Evolutionary conservation across 345 rosid genomes (phyloP), one percentile per base, ranked within the genome.

Genomic region (Cardamine chenopodiifolia): DNA sequence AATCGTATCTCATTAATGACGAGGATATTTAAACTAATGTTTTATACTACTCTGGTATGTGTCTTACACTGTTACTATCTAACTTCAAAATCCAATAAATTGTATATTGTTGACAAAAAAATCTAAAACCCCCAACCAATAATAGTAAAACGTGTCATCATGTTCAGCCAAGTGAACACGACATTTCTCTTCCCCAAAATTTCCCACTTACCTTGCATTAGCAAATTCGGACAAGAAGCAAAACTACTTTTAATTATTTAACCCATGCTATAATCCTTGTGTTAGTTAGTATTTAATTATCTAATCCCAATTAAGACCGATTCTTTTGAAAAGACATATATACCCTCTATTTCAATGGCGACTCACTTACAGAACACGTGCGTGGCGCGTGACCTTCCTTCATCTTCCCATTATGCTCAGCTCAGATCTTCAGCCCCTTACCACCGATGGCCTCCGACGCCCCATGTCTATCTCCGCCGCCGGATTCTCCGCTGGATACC

Each of bases 401-500:
- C 45, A 29, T 14, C 19, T 17, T 45, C 19, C 17, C 9, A 3
- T 39, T 39, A 4, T 39, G 15, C 47, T 15, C 47, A 42, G 7
- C 47, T 15, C 47, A 5, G 47, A 42, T 42, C 45, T 1, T 39
- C 44, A 4, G 45, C 48, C 48, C 19, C 48, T 6, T 1, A 44
- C 65, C 48, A 13, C 19, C 37, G 25, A 66, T 62, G 74, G 65
- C 69, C 32, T 14, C 70, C 58, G 66, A 39, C 49, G 44, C 20
- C 44, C 6, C 69, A 9, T 9, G 44, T 26, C 59, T 10, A 26
- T 22, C 69, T 68, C 60, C 82, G 34, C 20, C 70, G n/a, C 28
- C 79, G 28, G 6, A 66, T 14, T 1, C 65, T 32, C 45, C 79
- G 60, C 19, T 49, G 31, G 75, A 68, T n/a, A 26, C 45, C 34